Percentiles rank a stretch among this genome's conserved stretches.
Conservation (phyloP, 2,329 filamentous ascomycete species). For the Decorospora gaudefroyi region DNA sequence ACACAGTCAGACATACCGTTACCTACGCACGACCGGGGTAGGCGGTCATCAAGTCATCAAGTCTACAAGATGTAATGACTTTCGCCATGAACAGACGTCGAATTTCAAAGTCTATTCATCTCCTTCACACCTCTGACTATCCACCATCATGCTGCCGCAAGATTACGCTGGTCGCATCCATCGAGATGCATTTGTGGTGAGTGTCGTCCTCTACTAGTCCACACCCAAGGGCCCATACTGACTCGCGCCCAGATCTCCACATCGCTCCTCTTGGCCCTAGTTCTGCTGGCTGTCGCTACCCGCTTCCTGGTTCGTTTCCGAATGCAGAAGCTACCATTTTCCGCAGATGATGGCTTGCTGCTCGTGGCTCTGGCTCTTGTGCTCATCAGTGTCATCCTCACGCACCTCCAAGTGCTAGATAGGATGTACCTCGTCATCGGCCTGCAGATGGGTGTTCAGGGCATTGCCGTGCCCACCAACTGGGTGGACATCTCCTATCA, state of each 20-base stretch:
- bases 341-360: not conserved
- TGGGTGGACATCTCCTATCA: conserved; percentile 1
- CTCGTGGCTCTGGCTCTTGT: not conserved
- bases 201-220: not conserved
- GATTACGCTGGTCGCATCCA: not conserved
- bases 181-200: not conserved
- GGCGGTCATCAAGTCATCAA: too few species aligned
- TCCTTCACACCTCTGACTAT: not conserved
- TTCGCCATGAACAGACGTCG: too few species aligned
- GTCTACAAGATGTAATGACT: too few species aligned
- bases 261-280: not conserved
- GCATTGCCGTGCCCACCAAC: not conserved
- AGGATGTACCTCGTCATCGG: not conserved
- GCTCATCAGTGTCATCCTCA: not conserved
- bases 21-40: too few species aligned
- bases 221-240: not conserved
- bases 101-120: too few species aligned
- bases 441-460: not conserved
- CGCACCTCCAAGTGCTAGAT: not conserved
- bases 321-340: not conserved
- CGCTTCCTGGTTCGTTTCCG: not conserved
- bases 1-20: too few species aligned
- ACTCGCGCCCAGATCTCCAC: not conserved
- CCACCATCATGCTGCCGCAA: not conserved
- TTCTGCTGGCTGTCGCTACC: not conserved